These are phyloP conservation scores for Aspergillus sp. DNA, from an alignment of 2,329 filamentous ascomycete genomes.

Conservation along the genomic window DNA sequence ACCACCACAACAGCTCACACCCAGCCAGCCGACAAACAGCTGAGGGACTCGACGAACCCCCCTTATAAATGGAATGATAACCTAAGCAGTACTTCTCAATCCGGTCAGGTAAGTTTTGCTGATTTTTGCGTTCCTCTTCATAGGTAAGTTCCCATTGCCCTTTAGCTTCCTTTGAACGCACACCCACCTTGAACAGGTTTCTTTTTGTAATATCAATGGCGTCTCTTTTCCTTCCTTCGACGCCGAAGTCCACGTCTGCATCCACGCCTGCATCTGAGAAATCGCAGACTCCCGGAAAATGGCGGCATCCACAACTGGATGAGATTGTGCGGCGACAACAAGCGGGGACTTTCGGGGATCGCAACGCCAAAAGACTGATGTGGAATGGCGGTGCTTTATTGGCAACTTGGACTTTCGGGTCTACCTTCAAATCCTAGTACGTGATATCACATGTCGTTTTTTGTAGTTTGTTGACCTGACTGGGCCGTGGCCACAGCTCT, in stretches of 20 bases:
- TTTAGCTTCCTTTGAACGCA: neutral
- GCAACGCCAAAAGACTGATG: slow-evolving; percentile 68
- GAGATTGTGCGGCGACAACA: slow-evolving; percentile 83
- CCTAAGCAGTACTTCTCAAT: neutral
- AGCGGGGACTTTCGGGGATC: slow-evolving; percentile 73
- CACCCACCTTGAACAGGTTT: slow-evolving; percentile 1
- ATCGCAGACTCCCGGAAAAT: slow-evolving; percentile 65
- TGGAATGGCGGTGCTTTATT: slow-evolving; percentile 64
- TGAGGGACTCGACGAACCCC: neutral
- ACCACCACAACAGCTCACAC: slow-evolving; percentile 22
- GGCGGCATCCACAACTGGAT: slow-evolving; percentile 84
- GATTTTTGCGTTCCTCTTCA: neutral
- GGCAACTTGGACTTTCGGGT: slow-evolving; percentile 48
- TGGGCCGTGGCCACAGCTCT: slow-evolving; percentile 26
- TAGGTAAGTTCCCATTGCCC: slow-evolving; percentile 11
- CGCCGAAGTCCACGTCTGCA: slow-evolving; percentile 34
- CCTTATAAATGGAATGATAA: slow-evolving; percentile 12
- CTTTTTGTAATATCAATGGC: slow-evolving; percentile 31
- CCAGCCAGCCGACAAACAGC: neutral
- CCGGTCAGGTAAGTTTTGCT: slow-evolving; percentile 14
- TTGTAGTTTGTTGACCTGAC: slow-evolving; percentile 13
- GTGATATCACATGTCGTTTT: slow-evolving; percentile 11
- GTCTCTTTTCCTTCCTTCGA: slow-evolving; percentile 42
- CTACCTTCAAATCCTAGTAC: slow-evolving; percentile 39
- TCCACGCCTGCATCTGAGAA: slow-evolving; percentile 29